Conservation (phyloP, 441 rosid species). For the Corymbia calophylla region DNA sequence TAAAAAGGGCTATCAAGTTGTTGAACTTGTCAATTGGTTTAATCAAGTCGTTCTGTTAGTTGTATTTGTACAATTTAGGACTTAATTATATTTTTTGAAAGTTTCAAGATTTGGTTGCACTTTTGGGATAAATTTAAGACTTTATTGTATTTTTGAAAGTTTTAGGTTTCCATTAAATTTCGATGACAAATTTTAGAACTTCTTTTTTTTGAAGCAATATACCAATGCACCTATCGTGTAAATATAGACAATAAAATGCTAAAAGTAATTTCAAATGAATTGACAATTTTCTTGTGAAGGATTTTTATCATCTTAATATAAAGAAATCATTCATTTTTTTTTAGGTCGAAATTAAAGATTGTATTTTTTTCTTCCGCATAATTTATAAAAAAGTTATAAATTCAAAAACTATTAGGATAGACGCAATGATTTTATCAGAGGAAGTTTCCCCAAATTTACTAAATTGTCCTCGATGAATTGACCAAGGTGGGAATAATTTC, state of each 20-base stretch:
- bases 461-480: neutral
- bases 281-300: neutral
- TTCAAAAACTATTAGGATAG: neutral
- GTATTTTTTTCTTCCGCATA: neutral
- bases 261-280: neutral
- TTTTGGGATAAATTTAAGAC: too few relatives aligned
- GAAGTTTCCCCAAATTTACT: neutral
- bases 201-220: too few relatives aligned
- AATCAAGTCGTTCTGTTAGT: too few relatives aligned
- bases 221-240: neutral
- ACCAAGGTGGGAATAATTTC: neutral
- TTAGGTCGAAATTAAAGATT: neutral
- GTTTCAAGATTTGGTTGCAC: neutral
- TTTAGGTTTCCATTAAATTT: too few relatives aligned
- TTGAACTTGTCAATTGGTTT: neutral
- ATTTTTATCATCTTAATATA: neutral
- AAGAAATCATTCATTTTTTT: neutral
- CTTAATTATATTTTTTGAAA: too few relatives aligned
- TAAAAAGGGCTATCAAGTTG: fast-evolving
- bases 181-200: too few relatives aligned
- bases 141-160: too few relatives aligned
- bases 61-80: too few relatives aligned
- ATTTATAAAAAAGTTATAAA: neutral
- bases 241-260: neutral
- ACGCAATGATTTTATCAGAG: neutral